Evolutionary conservation across 176 grass and related monocot species (phyloP).

Genomic region (Rhynchospora tenuis): DNA sequence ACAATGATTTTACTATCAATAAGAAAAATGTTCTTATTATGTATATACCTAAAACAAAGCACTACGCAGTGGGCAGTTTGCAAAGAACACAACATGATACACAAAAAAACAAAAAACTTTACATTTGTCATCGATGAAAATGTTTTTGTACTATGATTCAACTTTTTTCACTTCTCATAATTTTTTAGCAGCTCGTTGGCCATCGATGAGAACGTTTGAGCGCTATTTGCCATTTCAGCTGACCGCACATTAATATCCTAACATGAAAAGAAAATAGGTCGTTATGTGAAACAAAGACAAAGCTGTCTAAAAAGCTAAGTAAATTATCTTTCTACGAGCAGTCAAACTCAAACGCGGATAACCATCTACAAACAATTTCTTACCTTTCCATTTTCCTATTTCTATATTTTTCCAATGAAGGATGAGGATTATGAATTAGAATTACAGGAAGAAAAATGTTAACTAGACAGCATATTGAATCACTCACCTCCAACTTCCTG

Average conservation of each 20-base stretch:
- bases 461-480: background rate
- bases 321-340: background rate
- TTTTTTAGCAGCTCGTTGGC: slow-evolving; percentile 61
- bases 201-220: slow-evolving; percentile 87
- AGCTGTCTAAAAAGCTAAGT: background rate
- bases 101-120: background rate
- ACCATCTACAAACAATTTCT: too few relatives aligned
- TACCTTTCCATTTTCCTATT: too few relatives aligned
- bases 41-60: background rate
- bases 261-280: background rate
- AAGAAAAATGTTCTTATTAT: background rate
- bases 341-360: background rate
- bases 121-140: background rate
- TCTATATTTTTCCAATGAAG: too few relatives aligned
- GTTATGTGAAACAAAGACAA: background rate
- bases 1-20: background rate
- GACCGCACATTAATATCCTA: slow-evolving; percentile 66
- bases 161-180: slow-evolving; percentile 48
- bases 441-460: background rate
- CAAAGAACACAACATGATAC: background rate
- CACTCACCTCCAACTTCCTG: slow-evolving; percentile 79
- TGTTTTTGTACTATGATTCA: background rate
- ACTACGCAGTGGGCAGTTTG: background rate
- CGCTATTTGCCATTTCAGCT: slow-evolving; percentile 60
- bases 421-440: too few relatives aligned